These are phyloP conservation scores for Cardamine occulta DNA, from an alignment of 345 rosid species.

Conservation along the genomic window DNA sequence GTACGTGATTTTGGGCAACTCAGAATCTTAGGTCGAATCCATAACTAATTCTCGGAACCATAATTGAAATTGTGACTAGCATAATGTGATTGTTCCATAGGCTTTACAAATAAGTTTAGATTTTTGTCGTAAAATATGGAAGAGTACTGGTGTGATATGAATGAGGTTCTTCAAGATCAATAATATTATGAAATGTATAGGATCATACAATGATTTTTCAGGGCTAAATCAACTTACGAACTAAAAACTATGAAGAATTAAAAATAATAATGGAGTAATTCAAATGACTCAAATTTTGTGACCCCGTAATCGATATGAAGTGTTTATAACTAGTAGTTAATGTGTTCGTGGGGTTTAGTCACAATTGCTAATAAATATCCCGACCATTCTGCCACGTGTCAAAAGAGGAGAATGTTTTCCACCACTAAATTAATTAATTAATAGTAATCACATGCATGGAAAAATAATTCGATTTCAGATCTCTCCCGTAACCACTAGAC, in stretches of 20 bases:
- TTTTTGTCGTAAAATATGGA: background rate
- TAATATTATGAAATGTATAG: background rate
- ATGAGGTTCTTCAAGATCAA: conserved; percentile 9
- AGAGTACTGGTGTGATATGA: background rate
- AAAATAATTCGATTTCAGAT: conserved; percentile 24
- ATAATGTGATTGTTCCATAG: background rate
- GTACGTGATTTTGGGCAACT: background rate
- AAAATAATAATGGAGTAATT: no score
- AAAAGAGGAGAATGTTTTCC: background rate
- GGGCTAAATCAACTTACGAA: background rate
- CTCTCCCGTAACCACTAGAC: conserved; percentile 13
- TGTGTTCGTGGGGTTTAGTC: background rate
- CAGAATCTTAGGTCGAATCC: no score
- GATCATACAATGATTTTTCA: background rate
- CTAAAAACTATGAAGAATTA: no score
- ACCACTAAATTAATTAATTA: background rate
- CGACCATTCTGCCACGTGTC: background rate
- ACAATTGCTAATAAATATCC: background rate
- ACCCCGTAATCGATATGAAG: background rate
- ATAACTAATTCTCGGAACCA: no score
- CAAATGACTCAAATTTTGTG: background rate
- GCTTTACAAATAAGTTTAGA: background rate
- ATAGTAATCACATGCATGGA: conserved; percentile 19
- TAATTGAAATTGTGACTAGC: background rate
- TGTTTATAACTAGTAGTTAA: background rate